Conservation (phyloP, 495 filamentous ascomycete genomes). For the Endocarpon pusillum region DNA sequence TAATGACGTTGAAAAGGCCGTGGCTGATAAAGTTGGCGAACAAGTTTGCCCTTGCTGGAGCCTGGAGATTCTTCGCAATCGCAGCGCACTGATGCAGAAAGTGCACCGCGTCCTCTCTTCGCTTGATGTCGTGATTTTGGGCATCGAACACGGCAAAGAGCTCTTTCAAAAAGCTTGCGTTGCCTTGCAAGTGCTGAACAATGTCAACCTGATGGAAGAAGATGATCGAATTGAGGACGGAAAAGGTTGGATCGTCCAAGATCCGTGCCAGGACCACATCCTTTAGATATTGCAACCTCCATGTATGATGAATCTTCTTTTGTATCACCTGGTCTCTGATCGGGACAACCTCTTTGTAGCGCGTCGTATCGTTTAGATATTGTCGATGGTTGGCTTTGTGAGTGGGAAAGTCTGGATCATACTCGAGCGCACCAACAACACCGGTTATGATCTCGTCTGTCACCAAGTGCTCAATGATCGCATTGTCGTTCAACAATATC, state of each 20-base stretch:
- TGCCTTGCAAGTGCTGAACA: conserved; percentile 74
- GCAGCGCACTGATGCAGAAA: conserved; percentile 95
- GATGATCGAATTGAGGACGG: conserved; percentile 91
- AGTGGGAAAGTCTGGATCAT: conserved; percentile 95
- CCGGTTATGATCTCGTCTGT: conserved; percentile 78
- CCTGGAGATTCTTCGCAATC: conserved; percentile 87
- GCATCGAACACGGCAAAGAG: conserved; percentile 77
- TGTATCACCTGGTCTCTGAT: conserved; percentile 67
- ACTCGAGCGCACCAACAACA: conserved; percentile 92
- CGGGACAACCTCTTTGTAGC: conserved; percentile 89
- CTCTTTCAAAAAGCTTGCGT: conserved; percentile 60
- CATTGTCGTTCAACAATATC: conserved; percentile 82
- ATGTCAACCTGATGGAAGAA: conserved; percentile 99
- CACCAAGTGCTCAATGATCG: conserved; percentile 85
- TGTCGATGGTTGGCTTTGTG: conserved; percentile 96
- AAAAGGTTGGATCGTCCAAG: conserved; percentile 93
- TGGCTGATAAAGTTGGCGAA: conserved; percentile 81
- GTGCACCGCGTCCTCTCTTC: conserved; percentile 84
- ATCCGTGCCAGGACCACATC: conserved; percentile 94
- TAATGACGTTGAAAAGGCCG: conserved; percentile 78
- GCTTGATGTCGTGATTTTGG: conserved; percentile 40
- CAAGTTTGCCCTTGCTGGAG: conserved; percentile 55
- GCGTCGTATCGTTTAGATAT: conserved; percentile 72
- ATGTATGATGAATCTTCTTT: conserved; percentile 89
- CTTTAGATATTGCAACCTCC: conserved; percentile 93